phyloP scores from a whole-genome alignment of 108 stramenopile genomes.

The Cyclostephanos tholiformis region DNA sequence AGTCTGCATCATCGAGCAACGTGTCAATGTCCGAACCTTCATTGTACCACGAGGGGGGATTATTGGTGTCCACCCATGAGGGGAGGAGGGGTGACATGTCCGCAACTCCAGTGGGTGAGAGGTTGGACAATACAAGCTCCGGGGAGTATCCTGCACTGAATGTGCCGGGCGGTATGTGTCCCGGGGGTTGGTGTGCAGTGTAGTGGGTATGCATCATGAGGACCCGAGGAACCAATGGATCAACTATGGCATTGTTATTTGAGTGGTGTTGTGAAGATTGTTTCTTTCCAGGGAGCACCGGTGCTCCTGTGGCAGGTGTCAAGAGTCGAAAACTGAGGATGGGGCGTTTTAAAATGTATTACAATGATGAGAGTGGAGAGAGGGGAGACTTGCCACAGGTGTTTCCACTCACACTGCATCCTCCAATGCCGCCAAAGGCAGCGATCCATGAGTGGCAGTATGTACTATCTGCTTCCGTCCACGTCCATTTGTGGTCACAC shows the following conservation, averaged over 20 bases:
- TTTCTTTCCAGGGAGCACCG: slow-evolving; percentile 13
- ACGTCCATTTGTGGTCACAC: slow-evolving; percentile 10
- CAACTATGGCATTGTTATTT: slow-evolving; percentile 47
- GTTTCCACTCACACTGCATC: slow-evolving; percentile 79
- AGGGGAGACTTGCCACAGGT: neutral
- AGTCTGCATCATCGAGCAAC: slow-evolving; percentile 79
- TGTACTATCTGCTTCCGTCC: slow-evolving; percentile 44
- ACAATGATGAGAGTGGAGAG: too few relatives aligned
- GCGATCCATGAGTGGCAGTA: slow-evolving; percentile 57
- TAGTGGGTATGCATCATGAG: slow-evolving; percentile 31
- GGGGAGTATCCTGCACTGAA: neutral
- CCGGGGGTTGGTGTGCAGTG: slow-evolving; percentile 28
- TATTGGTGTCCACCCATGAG: slow-evolving; percentile 82
- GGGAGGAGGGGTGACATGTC: slow-evolving; percentile 69
- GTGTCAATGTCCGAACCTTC: slow-evolving; percentile 84
- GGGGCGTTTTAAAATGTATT: slow-evolving; percentile 32
- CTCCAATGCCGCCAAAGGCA: slow-evolving; percentile 74
- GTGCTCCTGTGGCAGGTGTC: slow-evolving; percentile 63
- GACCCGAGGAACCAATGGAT: slow-evolving; percentile 74
- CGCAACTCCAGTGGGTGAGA: slow-evolving; percentile 78
- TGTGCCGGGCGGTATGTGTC: slow-evolving; percentile 26
- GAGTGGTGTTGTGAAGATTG: slow-evolving; percentile 27
- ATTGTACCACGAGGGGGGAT: slow-evolving; percentile 84
- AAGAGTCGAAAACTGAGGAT: slow-evolving; percentile 73
- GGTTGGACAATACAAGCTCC: slow-evolving; percentile 11